A percentile compares a stretch with the other conserved stretches of the same genome.
Evolutionary conservation across 1,139 yeast species (phyloP).

Genomic region (Pneumocystis murina): DNA sequence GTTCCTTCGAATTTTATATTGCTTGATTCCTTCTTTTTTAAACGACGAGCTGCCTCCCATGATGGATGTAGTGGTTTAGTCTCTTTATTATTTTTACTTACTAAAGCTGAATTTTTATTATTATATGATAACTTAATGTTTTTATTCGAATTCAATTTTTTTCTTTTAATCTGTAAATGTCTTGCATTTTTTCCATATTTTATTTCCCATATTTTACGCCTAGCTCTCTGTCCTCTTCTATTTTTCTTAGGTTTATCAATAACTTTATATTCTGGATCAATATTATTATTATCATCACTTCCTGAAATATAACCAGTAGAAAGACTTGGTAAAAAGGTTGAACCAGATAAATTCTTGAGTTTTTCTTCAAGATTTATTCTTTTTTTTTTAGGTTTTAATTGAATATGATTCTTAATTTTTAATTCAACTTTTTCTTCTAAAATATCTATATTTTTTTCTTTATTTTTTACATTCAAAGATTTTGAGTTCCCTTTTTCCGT

Average conservation of each 20-base stretch:
- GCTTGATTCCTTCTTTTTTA: conserved; percentile 30
- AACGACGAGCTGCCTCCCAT: conserved; percentile 75
- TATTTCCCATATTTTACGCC: conserved; percentile 90
- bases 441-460: background rate
- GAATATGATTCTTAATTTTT: background rate
- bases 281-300: conserved; percentile 9
- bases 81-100: conserved; percentile 21
- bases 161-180: conserved; percentile 54
- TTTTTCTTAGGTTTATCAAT: conserved; percentile 46
- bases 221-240: conserved; percentile 91
- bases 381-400: conserved; percentile 8
- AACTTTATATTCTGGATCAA: conserved; percentile 15
- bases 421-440: background rate
- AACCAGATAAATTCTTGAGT: background rate
- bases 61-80: conserved; percentile 62
- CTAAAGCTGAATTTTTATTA: conserved; percentile 25
- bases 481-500: background rate
- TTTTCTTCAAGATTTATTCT: background rate
- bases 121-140: conserved; percentile 29
- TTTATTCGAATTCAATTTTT: conserved; percentile 51
- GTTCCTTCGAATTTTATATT: conserved; percentile 67
- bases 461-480: background rate
- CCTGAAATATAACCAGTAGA: conserved; percentile 10
- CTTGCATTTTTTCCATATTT: conserved; percentile 77
- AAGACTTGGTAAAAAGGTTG: conserved; percentile 8